Percentiles rank a stretch among this genome's conserved stretches.
Evolutionary conservation across 768 basidiomycete species (phyloP).

Genomic region (Pleurotus tuoliensis): DNA sequence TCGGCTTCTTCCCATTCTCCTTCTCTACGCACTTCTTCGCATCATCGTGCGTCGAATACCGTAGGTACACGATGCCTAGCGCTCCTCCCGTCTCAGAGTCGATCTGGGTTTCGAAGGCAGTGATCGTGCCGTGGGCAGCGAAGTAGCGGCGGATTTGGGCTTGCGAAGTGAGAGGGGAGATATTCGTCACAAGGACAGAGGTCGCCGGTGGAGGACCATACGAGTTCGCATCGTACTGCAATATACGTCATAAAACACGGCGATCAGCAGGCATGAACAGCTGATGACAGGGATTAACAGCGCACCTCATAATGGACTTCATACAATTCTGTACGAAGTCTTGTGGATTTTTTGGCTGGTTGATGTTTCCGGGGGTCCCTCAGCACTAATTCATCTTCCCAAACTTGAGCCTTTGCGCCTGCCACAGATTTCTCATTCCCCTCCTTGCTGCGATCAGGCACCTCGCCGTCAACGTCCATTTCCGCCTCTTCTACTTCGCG

Average conservation of each 20-base stretch:
- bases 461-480: conserved; percentile 2
- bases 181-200: conserved; percentile 65
- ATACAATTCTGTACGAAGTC: conserved; percentile 32
- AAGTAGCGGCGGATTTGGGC: conserved; percentile 66
- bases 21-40: conserved; percentile 63
- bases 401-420: conserved; percentile 15
- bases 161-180: conserved; percentile 70
- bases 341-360: conserved; percentile 22
- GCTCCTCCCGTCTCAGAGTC: conserved; percentile 78
- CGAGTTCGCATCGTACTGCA: conserved; percentile 73
- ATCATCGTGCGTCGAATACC: conserved; percentile 60
- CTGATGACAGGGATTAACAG: conserved; percentile 17
- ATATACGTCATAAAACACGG: background rate
- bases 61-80: conserved; percentile 78
- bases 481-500: conserved; percentile 19
- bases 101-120: conserved; percentile 71
- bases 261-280: conserved; percentile 4
- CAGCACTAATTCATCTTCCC: conserved; percentile 33
- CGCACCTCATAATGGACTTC: conserved; percentile 54
- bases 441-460: background rate
- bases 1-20: conserved; percentile 61
- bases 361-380: conserved; percentile 54
- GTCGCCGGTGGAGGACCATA: conserved; percentile 69
- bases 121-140: conserved; percentile 53
- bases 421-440: background rate